Conservation (phyloP, 176 grass and related monocot genomes). For the Oryza punctata region DNA sequence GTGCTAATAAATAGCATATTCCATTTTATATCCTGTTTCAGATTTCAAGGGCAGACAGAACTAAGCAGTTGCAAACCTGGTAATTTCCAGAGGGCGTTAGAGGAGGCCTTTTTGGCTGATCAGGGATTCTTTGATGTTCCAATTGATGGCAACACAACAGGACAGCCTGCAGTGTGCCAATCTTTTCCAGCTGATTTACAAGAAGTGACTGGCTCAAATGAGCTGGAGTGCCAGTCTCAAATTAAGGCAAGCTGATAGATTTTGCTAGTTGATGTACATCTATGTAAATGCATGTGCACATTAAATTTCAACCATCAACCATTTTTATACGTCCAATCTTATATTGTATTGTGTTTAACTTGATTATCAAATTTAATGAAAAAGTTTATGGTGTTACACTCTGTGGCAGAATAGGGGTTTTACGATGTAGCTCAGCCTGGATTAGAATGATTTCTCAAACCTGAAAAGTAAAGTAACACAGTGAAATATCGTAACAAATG, state of each 20-base stretch:
- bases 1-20: conserved; percentile 22
- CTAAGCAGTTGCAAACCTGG: conserved; percentile 71
- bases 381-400: conserved; percentile 18
- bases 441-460: conserved; percentile 9
- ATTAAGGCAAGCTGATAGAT: conserved; percentile 58
- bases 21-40: conserved; percentile 58
- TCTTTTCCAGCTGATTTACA: conserved; percentile 52
- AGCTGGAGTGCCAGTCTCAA: conserved; percentile 65
- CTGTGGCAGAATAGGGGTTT: background rate
- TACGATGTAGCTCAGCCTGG: background rate
- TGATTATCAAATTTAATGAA: background rate
- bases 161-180: conserved; percentile 60
- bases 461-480: background rate
- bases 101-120: conserved; percentile 94
- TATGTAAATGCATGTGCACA: background rate
- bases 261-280: background rate
- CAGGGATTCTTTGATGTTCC: conserved; percentile 73
- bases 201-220: conserved; percentile 84
- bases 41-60: conserved; percentile 87
- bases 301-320: conserved; percentile 19
- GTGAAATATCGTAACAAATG: conserved; percentile 19
- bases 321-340: background rate
- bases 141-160: conserved; percentile 55
- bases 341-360: conserved; percentile 1
- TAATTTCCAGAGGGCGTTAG: conserved; percentile 77